Conservation (phyloP, 2,329 filamentous ascomycete genomes). For the Colletotrichum musicola region DNA sequence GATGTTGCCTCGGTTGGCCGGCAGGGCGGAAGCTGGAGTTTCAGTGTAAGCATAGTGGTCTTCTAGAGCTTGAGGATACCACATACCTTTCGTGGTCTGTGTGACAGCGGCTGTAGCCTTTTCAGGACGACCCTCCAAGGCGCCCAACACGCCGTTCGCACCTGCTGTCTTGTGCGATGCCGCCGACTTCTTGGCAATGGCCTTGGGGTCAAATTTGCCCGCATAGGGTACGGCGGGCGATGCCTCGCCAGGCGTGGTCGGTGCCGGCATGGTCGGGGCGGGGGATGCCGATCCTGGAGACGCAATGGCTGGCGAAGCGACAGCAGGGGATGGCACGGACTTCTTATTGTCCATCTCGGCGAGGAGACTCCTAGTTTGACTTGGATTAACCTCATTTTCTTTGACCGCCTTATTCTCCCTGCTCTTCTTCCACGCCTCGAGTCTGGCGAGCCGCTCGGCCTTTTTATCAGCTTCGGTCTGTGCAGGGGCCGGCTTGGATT, state of each 20-base stretch:
- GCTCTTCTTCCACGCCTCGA: slow-evolving; percentile 94
- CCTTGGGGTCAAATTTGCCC: slow-evolving; percentile 89
- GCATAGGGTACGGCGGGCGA: slow-evolving; percentile 73
- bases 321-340: slow-evolving; percentile 58
- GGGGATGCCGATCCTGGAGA: slow-evolving; percentile 31
- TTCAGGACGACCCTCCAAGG: slow-evolving; percentile 56
- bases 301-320: slow-evolving; percentile 59
- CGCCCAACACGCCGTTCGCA: slow-evolving; percentile 62
- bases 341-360: slow-evolving; percentile 82
- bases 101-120: slow-evolving; percentile 49
- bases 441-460: slow-evolving; percentile 81
- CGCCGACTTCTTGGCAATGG: slow-evolving; percentile 83
- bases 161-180: slow-evolving; percentile 68
- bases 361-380: slow-evolving; percentile 75
- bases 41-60: slow-evolving; percentile 42
- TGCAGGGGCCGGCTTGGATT: slow-evolving; percentile 61
- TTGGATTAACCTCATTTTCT: slow-evolving; percentile 75
- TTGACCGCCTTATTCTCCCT: slow-evolving; percentile 82
- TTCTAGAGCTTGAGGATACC: background rate
- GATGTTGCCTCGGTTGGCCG: slow-evolving; percentile 79
- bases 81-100: slow-evolving; percentile 53
- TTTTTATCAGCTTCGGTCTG: slow-evolving; percentile 81
- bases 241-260: slow-evolving; percentile 57
- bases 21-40: slow-evolving; percentile 63
- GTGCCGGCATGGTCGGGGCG: slow-evolving; percentile 48